A percentile compares a stretch with the other conserved stretches of the same genome.
Evolutionary conservation across 2,329 filamentous ascomycete species (phyloP).

Genomic region (Claviceps sp.): DNA sequence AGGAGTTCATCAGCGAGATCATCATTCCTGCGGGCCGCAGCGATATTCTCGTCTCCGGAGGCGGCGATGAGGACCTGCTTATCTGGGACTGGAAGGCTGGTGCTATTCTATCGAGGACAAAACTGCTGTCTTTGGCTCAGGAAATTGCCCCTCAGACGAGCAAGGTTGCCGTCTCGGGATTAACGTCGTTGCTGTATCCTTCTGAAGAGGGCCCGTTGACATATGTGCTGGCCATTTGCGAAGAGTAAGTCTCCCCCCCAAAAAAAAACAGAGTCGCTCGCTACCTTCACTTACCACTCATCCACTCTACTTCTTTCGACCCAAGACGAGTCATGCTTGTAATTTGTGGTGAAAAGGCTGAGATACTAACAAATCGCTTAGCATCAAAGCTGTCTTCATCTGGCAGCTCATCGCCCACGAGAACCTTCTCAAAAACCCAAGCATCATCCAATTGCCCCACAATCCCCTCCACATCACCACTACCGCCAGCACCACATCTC

Average conservation of each 20-base stretch:
- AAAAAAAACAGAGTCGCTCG: neutral
- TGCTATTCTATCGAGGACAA: constrained; percentile 37
- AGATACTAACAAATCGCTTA: constrained; percentile 13
- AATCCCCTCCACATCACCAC: constrained; percentile 47
- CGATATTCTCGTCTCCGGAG: constrained; percentile 67
- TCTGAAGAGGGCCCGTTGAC: constrained; percentile 14
- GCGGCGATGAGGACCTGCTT: constrained; percentile 66
- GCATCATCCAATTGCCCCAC: constrained; percentile 40
- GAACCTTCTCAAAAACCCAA: constrained; percentile 34
- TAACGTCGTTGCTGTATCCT: constrained; percentile 23
- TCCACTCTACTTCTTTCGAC: neutral
- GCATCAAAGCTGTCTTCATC: constrained; percentile 49
- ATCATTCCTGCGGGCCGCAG: constrained; percentile 44
- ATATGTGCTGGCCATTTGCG: constrained; percentile 37
- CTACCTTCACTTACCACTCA: neutral
- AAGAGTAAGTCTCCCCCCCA: constrained; percentile 33
- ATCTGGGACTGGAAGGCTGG: constrained; percentile 69
- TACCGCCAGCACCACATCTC: constrained; percentile 5
- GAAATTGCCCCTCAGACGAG: constrained; percentile 20
- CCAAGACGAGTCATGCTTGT: constrained; percentile 9
- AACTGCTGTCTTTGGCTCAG: constrained; percentile 32
- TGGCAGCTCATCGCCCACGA: constrained; percentile 37
- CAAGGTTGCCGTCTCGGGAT: constrained; percentile 34
- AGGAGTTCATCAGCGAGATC: constrained; percentile 68
- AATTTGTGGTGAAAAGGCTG: no score